A percentile compares a stretch with the other conserved stretches of the same genome.
phyloP scores from a whole-genome alignment of 371 early-diverging fungal genomes.

The Mortierella sp. region DNA sequence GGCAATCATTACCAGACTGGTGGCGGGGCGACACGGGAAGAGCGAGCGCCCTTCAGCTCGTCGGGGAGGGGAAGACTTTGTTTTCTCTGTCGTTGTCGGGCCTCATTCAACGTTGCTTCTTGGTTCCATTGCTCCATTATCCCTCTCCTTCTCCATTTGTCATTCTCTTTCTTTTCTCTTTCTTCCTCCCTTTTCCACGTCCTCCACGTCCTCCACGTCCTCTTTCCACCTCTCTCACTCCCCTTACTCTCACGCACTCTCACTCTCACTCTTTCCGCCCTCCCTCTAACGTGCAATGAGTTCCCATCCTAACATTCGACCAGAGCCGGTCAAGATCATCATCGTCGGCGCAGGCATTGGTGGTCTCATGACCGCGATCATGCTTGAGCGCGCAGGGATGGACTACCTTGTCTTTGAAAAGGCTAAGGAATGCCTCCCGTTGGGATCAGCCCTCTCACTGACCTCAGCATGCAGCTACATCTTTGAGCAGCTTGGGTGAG shows the following conservation, averaged over 20 bases:
- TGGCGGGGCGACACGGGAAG: no score
- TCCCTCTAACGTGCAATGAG: neutral
- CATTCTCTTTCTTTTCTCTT: neutral
- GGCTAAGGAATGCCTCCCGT: constrained; percentile 6
- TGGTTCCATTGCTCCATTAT: no score
- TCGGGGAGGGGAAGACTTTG: no score
- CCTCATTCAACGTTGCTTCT: no score
- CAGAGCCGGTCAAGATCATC: constrained; percentile 19
- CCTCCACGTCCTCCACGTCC: no score
- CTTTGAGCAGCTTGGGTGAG: constrained; percentile 31
- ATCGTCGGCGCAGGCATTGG: constrained; percentile 32
- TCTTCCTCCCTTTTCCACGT: neutral
- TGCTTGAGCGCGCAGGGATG: constrained; percentile 32
- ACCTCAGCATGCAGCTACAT: constrained; percentile 32
- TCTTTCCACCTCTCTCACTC: no score
- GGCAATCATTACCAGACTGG: no score
- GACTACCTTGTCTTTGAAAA: constrained; percentile 36
- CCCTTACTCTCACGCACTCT: neutral
- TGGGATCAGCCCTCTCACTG: constrained; percentile 27
- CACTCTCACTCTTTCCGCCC: neutral
- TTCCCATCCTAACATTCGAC: neutral
- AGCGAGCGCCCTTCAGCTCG: no score
- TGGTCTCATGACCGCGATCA: constrained; percentile 33
- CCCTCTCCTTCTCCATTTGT: no score
- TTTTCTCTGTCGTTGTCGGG: no score